These are phyloP conservation scores for Pseudodiploospora longispora DNA, from an alignment of 2,329 filamentous ascomycete species.

Conservation along the genomic window DNA sequence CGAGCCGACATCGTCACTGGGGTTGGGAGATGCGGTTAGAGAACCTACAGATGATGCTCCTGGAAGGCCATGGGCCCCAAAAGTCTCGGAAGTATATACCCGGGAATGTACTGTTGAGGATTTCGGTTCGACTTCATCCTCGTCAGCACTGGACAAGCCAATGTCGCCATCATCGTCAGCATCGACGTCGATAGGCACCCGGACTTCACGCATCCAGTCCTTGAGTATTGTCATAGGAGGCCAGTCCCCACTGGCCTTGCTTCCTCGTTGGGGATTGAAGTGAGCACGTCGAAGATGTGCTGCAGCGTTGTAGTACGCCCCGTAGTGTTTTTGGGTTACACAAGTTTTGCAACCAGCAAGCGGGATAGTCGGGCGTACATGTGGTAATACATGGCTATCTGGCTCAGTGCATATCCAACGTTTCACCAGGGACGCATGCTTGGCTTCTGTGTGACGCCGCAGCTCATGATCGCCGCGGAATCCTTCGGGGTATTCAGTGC, in stretches of 20 bases:
- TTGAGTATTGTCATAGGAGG: conserved; percentile 49
- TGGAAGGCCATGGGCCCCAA: conserved; percentile 1
- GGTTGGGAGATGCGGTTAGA: conserved; percentile 6
- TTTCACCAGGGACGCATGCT: conserved; percentile 47
- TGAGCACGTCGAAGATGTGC: conserved; percentile 50
- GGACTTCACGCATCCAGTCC: conserved; percentile 54
- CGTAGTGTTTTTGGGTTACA: conserved; percentile 47
- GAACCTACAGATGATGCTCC: conserved; percentile 4
- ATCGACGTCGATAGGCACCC: conserved; percentile 40
- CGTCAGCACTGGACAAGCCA: conserved; percentile 40
- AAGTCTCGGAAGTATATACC: not conserved
- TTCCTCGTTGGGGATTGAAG: conserved; percentile 47
- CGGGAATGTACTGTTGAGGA: no score
- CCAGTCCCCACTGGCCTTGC: conserved; percentile 52
- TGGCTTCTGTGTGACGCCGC: conserved; percentile 56
- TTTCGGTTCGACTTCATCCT: conserved; percentile 36
- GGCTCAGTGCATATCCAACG: conserved; percentile 50
- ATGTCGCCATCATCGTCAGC: conserved; percentile 23
- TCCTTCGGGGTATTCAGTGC: conserved; percentile 73
- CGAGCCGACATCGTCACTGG: conserved; percentile 1
- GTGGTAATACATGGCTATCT: conserved; percentile 24
- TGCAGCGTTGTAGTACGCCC: conserved; percentile 52
- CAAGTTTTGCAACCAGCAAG: conserved; percentile 50
- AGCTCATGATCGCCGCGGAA: conserved; percentile 89
- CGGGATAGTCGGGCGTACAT: conserved; percentile 41